These are phyloP conservation scores for Cephalotrichum gorgonifer DNA, from an alignment of 2,329 filamentous ascomycete genomes.

Conservation along the genomic window DNA sequence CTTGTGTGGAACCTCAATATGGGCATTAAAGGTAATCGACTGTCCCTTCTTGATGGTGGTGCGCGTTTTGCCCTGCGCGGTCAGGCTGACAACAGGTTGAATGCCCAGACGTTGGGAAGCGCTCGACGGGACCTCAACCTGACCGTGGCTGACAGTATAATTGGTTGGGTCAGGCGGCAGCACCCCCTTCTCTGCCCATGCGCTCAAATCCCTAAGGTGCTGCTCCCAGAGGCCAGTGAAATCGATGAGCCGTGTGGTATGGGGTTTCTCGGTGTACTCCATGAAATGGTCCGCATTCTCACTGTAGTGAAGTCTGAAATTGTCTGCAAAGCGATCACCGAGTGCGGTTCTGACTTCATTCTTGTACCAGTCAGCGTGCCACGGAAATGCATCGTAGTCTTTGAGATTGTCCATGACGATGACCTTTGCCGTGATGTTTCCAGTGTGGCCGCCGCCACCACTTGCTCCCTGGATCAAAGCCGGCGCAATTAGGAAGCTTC, in stretches of 20 bases:
- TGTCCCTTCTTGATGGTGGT: background rate
- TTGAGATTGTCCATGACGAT: slow-evolving; percentile 13
- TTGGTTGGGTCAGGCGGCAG: slow-evolving; percentile 6
- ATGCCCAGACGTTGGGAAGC: slow-evolving; percentile 10
- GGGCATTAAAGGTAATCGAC: background rate
- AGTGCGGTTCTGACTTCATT: slow-evolving; percentile 6
- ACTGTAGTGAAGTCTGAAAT: slow-evolving; percentile 12
- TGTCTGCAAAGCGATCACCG: slow-evolving; percentile 7
- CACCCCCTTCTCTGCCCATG: slow-evolving; percentile 10
- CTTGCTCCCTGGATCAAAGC: background rate
- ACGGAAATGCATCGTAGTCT: slow-evolving; percentile 13
- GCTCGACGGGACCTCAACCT: slow-evolving; percentile 6
- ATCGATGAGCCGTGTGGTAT: slow-evolving; percentile 4
- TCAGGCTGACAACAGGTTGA: slow-evolving; percentile 10
- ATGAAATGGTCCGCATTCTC: slow-evolving; percentile 12
- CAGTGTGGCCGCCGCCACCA: slow-evolving; percentile 5
- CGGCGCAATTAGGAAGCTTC: background rate
- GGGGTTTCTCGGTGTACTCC: background rate
- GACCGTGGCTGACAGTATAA: slow-evolving; percentile 7
- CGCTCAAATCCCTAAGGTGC: slow-evolving; percentile 11
- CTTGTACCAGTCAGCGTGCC: slow-evolving; percentile 15
- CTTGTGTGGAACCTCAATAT: slow-evolving; percentile 3
- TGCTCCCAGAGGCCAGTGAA: slow-evolving; percentile 10
- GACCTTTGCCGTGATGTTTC: slow-evolving; percentile 11
- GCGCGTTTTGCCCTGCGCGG: background rate